Evolutionary conservation across 192 early-diverging fungal species (phyloP).

Genomic region (Pilobolus umbonatus): DNA sequence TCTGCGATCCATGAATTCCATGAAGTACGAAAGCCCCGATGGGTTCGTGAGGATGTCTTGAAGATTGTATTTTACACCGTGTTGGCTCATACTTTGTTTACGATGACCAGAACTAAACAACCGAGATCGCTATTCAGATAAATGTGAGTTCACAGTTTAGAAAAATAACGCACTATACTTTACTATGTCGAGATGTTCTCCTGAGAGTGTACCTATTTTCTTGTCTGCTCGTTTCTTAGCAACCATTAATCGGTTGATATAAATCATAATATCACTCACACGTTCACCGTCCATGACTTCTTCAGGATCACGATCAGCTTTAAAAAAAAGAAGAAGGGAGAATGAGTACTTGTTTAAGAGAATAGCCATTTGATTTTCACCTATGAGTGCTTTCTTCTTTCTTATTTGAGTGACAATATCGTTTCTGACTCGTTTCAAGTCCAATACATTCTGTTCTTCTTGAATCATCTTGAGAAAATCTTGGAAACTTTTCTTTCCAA

Average conservation of each 20-base stretch:
- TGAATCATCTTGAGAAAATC: constrained; percentile 72
- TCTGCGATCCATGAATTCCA: constrained; percentile 74
- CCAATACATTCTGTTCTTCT: constrained; percentile 53
- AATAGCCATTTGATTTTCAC: constrained; percentile 25
- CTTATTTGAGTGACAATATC: constrained; percentile 71
- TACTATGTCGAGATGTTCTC: constrained; percentile 45
- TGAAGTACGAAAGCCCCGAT: constrained; percentile 65
- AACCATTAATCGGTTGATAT: constrained; percentile 68
- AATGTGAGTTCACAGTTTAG: too few relatives aligned
- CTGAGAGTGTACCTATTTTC: constrained; percentile 51
- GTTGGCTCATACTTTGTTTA: constrained; percentile 4
- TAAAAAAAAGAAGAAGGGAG: constrained; percentile 24
- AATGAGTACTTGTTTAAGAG: neutral
- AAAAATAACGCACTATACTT: too few relatives aligned
- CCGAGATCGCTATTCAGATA: too few relatives aligned
- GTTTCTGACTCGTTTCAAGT: constrained; percentile 62
- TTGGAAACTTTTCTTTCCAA: constrained; percentile 49
- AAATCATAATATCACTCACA: constrained; percentile 66
- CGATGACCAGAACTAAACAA: constrained; percentile 22
- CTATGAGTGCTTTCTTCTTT: constrained; percentile 53
- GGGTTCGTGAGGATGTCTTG: constrained; percentile 63
- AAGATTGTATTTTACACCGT: constrained; percentile 14
- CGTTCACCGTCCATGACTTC: constrained; percentile 80
- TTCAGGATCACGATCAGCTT: constrained; percentile 57
- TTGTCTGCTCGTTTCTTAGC: constrained; percentile 75